Conservation (phyloP, 805 yeast genomes). For the Tetrapisispora namnaoensis region DNA sequence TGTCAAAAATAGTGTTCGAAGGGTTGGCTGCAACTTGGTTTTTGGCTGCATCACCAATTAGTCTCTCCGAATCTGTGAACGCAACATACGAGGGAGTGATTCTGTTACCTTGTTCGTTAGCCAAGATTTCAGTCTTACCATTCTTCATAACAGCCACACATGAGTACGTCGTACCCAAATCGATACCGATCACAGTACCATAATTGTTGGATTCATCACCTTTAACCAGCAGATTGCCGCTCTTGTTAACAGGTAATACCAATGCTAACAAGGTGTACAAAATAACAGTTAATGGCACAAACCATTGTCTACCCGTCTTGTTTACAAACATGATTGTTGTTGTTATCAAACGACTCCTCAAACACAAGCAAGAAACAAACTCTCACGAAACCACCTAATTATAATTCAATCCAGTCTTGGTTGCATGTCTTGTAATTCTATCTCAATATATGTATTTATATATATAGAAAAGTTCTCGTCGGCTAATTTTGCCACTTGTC, state of each 20-base stretch:
- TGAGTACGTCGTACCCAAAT: constrained; percentile 94
- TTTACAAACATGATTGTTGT: neutral
- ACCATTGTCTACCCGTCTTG: constrained; percentile 29
- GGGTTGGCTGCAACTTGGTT: constrained; percentile 92
- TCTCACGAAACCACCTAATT: too few relatives aligned
- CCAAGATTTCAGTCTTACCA: constrained; percentile 84
- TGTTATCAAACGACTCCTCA: too few relatives aligned
- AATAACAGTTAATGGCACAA: constrained; percentile 36
- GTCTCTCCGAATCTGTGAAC: constrained; percentile 82
- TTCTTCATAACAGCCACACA: constrained; percentile 86
- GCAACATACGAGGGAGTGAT: constrained; percentile 94
- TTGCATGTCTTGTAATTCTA: too few relatives aligned
- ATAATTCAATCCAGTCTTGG: too few relatives aligned
- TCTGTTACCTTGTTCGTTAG: constrained; percentile 96
- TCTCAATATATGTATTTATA: too few relatives aligned
- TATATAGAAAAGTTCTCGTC: neutral
- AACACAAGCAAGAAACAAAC: too few relatives aligned
- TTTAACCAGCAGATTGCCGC: constrained; percentile 22
- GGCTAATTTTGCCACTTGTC: neutral
- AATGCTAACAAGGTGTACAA: constrained; percentile 25
- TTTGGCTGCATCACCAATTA: constrained; percentile 94
- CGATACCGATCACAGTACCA: constrained; percentile 81
- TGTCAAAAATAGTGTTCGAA: constrained; percentile 76
- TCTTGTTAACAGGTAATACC: constrained; percentile 24
- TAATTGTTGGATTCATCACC: constrained; percentile 37